A percentile compares a stretch with the other conserved stretches of the same genome.
phyloP scores from a whole-genome alignment of 73 alveolate species.

The Paramecium biaurelia region DNA sequence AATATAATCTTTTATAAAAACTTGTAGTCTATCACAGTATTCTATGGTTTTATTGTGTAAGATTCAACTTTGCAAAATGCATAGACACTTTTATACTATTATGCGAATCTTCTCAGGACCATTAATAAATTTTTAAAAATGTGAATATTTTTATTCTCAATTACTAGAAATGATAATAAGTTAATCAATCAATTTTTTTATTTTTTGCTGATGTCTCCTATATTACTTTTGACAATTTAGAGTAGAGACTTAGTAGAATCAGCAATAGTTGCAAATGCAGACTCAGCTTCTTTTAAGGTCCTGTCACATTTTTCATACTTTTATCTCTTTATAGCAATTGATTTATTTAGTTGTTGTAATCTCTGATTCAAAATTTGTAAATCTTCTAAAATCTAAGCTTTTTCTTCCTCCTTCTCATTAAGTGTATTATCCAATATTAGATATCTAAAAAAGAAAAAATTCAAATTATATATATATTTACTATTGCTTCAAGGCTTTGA shows the following conservation, averaged over 20 bases:
- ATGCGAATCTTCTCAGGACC: background rate
- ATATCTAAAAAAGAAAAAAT: background rate
- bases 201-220: background rate
- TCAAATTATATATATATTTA: background rate
- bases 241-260: slow-evolving; percentile 43
- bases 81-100: background rate
- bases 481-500: slow-evolving; percentile 10
- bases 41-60: background rate
- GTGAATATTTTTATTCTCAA: background rate
- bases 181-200: background rate
- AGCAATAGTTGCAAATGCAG: slow-evolving; percentile 13
- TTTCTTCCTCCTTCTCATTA: slow-evolving; percentile 17
- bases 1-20: background rate
- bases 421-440: background rate
- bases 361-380: background rate
- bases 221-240: background rate
- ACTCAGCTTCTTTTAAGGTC: slow-evolving; percentile 20
- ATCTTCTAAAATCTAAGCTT: slow-evolving; percentile 4
- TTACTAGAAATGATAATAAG: background rate
- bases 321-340: background rate
- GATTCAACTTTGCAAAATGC: slow-evolving; percentile 20
- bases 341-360: background rate
- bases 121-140: background rate
- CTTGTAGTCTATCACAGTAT: slow-evolving; percentile 39
- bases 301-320: slow-evolving; percentile 31